These are phyloP conservation scores for Gloeophyllum trabeum DNA, from an alignment of 768 basidiomycete genomes.

Conservation along the genomic window DNA sequence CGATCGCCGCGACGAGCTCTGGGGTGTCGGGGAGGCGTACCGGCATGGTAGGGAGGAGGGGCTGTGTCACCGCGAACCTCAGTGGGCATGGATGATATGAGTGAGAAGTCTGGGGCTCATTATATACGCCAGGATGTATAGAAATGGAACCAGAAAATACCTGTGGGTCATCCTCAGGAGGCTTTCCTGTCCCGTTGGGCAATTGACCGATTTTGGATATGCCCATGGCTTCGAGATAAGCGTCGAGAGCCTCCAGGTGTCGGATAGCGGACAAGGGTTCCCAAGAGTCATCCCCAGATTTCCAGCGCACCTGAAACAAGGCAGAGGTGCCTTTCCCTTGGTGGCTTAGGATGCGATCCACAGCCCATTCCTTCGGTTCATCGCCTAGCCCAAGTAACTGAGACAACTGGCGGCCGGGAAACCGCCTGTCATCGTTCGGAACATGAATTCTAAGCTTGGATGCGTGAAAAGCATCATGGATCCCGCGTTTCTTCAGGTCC, in stretches of 20 bases:
- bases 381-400: constrained; percentile 9
- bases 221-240: constrained; percentile 20
- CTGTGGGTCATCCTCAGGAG: background rate
- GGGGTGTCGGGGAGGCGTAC: too few species aligned
- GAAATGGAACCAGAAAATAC: background rate
- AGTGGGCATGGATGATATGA: too few species aligned
- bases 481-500: constrained; percentile 9
- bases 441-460: constrained; percentile 10
- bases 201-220: constrained; percentile 5
- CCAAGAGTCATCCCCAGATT: constrained; percentile 20
- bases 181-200: background rate
- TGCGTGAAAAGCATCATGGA: constrained; percentile 14
- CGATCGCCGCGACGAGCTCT: too few species aligned
- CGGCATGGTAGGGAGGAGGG: too few species aligned
- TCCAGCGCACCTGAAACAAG: constrained; percentile 16
- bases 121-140: background rate
- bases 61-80: too few species aligned
- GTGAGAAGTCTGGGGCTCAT: too few species aligned
- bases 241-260: constrained; percentile 11
- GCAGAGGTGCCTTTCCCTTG: constrained; percentile 11
- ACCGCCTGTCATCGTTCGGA: constrained; percentile 12
- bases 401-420: constrained; percentile 9
- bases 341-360: constrained; percentile 14
- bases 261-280: constrained; percentile 14
- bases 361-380: constrained; percentile 12